Evolutionary conservation across 2,329 filamentous ascomycete genomes (phyloP).

Genomic region (Fusarium anthophilum): DNA sequence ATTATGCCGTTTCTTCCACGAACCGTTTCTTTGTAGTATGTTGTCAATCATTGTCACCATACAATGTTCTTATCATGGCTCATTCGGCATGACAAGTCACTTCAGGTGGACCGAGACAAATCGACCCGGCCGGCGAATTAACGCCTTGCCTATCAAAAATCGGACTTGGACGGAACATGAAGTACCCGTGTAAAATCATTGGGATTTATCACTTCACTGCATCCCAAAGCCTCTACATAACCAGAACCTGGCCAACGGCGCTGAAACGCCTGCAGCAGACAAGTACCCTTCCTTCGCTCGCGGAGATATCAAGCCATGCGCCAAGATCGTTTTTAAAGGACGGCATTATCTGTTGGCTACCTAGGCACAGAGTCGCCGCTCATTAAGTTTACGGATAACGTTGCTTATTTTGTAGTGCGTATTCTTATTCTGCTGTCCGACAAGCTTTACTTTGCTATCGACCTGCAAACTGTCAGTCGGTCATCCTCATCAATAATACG

Average conservation of each 20-base stretch:
- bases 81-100: conserved; percentile 6
- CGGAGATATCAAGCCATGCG: neutral
- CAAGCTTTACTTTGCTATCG: conserved; percentile 1
- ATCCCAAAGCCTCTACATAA: neutral
- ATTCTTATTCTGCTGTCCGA: neutral
- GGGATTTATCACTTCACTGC: neutral
- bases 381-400: neutral
- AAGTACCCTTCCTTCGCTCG: neutral
- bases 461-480: neutral
- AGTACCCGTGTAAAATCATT: neutral
- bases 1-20: neutral
- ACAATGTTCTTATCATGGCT: conserved; percentile 8
- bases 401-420: neutral
- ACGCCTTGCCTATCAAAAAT: conserved; percentile 1
- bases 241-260: neutral
- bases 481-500: neutral
- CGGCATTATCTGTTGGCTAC: neutral
- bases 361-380: neutral
- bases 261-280: neutral
- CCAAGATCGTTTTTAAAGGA: neutral
- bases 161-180: conserved; percentile 2
- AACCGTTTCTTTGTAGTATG: neutral
- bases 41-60: neutral
- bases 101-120: conserved; percentile 14
- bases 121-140: conserved; percentile 4